These are phyloP conservation scores for Juncus effusus DNA, from an alignment of 176 grass and related monocot genomes.

Conservation along the genomic window DNA sequence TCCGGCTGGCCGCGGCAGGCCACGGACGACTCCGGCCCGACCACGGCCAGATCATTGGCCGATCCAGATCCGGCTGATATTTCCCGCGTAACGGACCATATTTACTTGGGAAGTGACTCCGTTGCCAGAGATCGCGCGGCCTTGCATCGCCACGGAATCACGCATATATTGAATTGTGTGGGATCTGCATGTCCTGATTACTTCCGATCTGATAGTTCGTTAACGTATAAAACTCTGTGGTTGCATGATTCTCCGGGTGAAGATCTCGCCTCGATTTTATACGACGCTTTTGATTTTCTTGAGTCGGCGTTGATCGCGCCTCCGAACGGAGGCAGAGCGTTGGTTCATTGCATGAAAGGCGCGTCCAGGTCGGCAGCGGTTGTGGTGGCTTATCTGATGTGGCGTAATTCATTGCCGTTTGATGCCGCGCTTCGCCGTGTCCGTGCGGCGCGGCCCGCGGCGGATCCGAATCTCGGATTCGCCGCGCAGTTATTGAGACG, in stretches of 20 bases:
- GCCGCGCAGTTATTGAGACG: constrained; percentile 45
- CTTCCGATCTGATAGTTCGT: constrained; percentile 33
- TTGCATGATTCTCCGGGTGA: constrained; percentile 47
- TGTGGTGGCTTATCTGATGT: constrained; percentile 54
- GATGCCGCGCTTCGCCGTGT: constrained; percentile 41
- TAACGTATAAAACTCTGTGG: constrained; percentile 47
- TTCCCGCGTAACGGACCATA: constrained; percentile 41
- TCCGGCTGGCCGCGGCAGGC: constrained; percentile 37
- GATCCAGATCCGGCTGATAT: constrained; percentile 18
- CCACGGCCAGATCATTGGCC: constrained; percentile 3
- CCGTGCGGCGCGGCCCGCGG: constrained; percentile 26
- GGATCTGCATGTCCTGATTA: constrained; percentile 38
- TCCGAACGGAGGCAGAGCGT: constrained; percentile 28
- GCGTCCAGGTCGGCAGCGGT: constrained; percentile 43
- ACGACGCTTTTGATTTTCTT: constrained; percentile 52
- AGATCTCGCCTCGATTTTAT: constrained; percentile 43
- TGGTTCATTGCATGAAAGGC: constrained; percentile 46
- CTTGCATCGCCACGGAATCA: constrained; percentile 43
- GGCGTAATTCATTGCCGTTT: constrained; percentile 36
- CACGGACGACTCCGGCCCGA: constrained; percentile 31
- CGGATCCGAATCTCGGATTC: constrained; percentile 52
- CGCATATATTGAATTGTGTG: constrained; percentile 52
- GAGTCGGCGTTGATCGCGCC: constrained; percentile 31
- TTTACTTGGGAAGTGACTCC: constrained; percentile 43
- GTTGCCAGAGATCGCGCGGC: constrained; percentile 41